Base-by-base conservation (phyloP, 164 flowering plant genomes). In the Cinnamomum chago region DNA sequence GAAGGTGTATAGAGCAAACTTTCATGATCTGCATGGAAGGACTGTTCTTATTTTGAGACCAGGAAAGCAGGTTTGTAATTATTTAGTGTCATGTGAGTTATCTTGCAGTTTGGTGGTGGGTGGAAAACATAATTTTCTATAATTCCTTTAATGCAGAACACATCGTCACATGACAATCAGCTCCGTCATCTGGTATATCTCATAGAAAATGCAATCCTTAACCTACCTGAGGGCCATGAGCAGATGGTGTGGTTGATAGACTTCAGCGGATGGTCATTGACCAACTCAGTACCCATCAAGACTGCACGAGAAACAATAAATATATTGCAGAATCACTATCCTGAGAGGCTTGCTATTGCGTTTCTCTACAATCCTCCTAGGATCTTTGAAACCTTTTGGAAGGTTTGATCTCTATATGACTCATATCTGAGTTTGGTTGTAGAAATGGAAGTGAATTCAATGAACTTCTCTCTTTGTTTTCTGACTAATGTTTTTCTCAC, bases 191-290 rank as follows among this genome's bases (percentile, higher is more conserved):
- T 94, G 65, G 97, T 92, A 23, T 94, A 94, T 79, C 90, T 91
- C 55, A 79, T 94, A 58, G 98, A 94, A 84, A 94, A 94, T 79
- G 98, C 98, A 11, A 83, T 92, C 71, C 88, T 92, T 22, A 94
- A 90, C 83, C 92, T 94, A 75, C 94, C 95, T 7, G 91, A 90
- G 77, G 94, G 83, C 67, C 97, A 92, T 77, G 97, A 94, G 75
- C 97, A 94, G 75, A 92, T 91, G 97, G 79, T 87, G 24, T 94
- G 98, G 98, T 79, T 94, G 70, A 91, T 94, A 76, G 98, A 94
- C 82, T 94, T 91, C 87, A 90, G 92, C 27, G 98, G 94, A 13
- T 89, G 89, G 97, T 80, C 97, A 11, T 30, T 94, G 60, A 84
- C 70, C 79, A 89, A 79, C 67, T 88, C 77, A 14, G 90, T 88